Evolutionary conservation across 257 asterid genomes (phyloP).

Genomic region (Ballota nigra): DNA sequence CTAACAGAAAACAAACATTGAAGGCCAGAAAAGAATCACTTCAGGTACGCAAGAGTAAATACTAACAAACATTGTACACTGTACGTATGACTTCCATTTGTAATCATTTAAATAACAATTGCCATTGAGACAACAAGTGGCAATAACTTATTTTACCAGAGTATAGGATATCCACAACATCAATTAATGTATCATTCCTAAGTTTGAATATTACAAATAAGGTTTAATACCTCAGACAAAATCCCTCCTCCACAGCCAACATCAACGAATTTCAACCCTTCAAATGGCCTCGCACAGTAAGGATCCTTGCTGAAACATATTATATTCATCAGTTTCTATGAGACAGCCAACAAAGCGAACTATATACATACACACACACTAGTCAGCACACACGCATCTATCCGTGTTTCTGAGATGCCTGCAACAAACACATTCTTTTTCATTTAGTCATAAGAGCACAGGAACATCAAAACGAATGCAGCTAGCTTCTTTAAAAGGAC

Average conservation of each 20-base stretch:
- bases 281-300: conserved; percentile 61
- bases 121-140: background rate
- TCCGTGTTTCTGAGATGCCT: conserved; percentile 6
- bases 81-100: conserved; percentile 2
- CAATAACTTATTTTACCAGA: background rate
- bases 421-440: background rate
- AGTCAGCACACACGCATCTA: background rate
- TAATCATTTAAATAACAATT: background rate
- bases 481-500: background rate
- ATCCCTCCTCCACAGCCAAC: conserved; percentile 99
- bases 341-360: conserved; percentile 1
- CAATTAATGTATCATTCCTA: background rate
- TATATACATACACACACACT: background rate
- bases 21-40: conserved; percentile 12
- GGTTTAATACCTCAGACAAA: conserved; percentile 70
- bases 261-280: conserved; percentile 79
- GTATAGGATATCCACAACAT: background rate
- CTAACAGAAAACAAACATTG: conserved; percentile 35
- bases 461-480: background rate
- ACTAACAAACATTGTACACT: background rate
- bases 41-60: background rate
- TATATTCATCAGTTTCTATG: conserved; percentile 28
- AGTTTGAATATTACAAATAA: conserved; percentile 14
- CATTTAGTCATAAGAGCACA: background rate
- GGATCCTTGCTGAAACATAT: conserved; percentile 71